Conservation (phyloP, 371 early-diverging fungal species). For the Fennellomyces sp. region DNA sequence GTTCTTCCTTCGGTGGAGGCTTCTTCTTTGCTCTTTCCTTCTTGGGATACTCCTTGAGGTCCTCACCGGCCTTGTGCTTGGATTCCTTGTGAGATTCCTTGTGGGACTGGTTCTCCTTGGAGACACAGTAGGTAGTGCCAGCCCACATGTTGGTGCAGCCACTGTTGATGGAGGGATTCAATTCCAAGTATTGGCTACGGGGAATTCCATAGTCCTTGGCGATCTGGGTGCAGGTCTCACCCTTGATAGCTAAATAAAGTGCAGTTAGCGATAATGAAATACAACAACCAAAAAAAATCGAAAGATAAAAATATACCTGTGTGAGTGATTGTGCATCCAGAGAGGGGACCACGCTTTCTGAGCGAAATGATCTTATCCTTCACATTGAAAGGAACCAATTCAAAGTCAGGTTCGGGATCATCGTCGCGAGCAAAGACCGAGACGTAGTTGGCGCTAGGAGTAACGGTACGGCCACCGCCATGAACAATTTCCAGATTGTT, state of each 20-base stretch:
- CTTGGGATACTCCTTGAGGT: neutral
- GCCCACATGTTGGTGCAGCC: conserved; percentile 23
- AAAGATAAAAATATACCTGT: neutral
- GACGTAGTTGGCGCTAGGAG: conserved; percentile 17
- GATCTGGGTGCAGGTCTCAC: conserved; percentile 21
- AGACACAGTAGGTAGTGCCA: conserved; percentile 21
- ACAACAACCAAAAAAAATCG: neutral
- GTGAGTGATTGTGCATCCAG: conserved; percentile 14
- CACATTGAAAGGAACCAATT: conserved; percentile 16
- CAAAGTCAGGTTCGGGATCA: conserved; percentile 31
- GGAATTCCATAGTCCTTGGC: conserved; percentile 18
- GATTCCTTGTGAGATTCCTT: too few relatives aligned
- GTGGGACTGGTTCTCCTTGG: neutral
- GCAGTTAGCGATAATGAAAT: too few relatives aligned
- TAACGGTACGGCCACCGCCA: neutral
- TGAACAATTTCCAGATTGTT: conserved; percentile 15
- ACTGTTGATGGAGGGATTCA: conserved; percentile 24
- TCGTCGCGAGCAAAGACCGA: conserved; percentile 30
- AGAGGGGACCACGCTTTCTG: conserved; percentile 10
- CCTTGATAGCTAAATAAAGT: neutral
- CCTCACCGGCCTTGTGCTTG: neutral
- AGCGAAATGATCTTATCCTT: conserved; percentile 15
- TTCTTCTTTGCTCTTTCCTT: too few relatives aligned
- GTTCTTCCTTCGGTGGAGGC: neutral
- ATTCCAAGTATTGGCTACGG: conserved; percentile 4